A percentile compares a stretch with the other conserved stretches of the same genome.
phyloP scores from a whole-genome alignment of 1,284 basidiomycete genomes.

The Boletellus sp. region DNA sequence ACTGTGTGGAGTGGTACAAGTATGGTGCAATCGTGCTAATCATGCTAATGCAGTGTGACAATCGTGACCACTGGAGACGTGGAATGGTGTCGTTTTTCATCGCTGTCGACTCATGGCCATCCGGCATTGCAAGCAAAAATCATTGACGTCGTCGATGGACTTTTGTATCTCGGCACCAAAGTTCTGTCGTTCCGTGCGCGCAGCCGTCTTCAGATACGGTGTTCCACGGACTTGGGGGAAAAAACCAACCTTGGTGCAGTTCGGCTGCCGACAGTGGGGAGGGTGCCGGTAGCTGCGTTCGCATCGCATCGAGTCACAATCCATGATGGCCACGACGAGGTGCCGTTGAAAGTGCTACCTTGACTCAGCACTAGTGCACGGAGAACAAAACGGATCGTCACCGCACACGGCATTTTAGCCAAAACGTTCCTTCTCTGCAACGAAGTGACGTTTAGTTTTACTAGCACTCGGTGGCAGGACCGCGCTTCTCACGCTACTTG shows the following conservation, averaged over 20 bases:
- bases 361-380: constrained; percentile 2
- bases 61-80: constrained; percentile 2
- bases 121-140: constrained; percentile 53
- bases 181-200: constrained; percentile 35
- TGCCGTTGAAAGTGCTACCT: constrained; percentile 70
- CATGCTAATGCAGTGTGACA: constrained; percentile 14
- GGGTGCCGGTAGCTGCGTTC: constrained; percentile 61
- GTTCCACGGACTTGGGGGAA: constrained; percentile 6
- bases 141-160: constrained; percentile 53
- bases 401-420: constrained; percentile 63
- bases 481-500: constrained; percentile 49
- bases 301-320: constrained; percentile 59
- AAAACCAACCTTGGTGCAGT: constrained; percentile 50
- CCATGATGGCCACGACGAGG: constrained; percentile 61
- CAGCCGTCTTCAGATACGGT: constrained; percentile 11
- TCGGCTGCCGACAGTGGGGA: constrained; percentile 46
- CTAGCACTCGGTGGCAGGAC: neutral
- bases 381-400: constrained; percentile 8
- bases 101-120: constrained; percentile 39
- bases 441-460: constrained; percentile 11
- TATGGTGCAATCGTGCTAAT: constrained; percentile 29
- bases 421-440: constrained; percentile 65
- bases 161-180: constrained; percentile 53
- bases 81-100: constrained; percentile 12
- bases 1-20: constrained; percentile 23